Evolutionary conservation across 2,329 filamentous ascomycete genomes (phyloP).

Genomic region (Aspergillus tubingensis): DNA sequence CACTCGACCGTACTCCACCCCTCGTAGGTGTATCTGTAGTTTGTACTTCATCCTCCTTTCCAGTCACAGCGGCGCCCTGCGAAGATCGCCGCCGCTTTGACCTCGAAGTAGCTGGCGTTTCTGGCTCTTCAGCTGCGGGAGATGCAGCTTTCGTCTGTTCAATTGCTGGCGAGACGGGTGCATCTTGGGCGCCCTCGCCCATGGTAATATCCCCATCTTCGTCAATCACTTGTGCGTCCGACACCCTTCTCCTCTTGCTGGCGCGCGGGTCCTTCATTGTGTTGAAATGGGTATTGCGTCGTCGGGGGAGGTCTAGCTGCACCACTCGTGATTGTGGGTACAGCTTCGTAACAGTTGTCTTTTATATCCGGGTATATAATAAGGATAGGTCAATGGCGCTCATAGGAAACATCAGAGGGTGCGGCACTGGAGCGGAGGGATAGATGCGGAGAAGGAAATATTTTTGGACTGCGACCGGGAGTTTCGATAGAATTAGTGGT

Average conservation of each 20-base stretch:
- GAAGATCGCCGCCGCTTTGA: constrained; percentile 29
- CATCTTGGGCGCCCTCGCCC: constrained; percentile 23
- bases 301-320: background rate
- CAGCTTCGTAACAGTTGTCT: background rate
- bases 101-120: constrained; percentile 18
- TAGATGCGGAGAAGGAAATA: constrained; percentile 12
- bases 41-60: constrained; percentile 12
- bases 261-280: constrained; percentile 39
- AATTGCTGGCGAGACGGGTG: constrained; percentile 18
- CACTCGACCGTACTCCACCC: constrained; percentile 35
- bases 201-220: constrained; percentile 36
- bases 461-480: background rate
- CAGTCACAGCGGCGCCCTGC: constrained; percentile 10
- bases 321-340: background rate
- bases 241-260: constrained; percentile 41
- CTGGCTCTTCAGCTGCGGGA: constrained; percentile 16
- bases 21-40: constrained; percentile 26
- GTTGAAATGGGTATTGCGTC: background rate
- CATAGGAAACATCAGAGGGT: background rate
- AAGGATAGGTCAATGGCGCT: background rate
- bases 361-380: background rate
- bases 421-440: background rate
- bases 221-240: constrained; percentile 27
- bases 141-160: constrained; percentile 22
- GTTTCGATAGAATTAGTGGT: background rate